Evolutionary conservation across 225 moss, liverwort and hornwort genomes (phyloP), one percentile per base, ranked within the genome.

Genomic region (Polytrichum formosum): DNA sequence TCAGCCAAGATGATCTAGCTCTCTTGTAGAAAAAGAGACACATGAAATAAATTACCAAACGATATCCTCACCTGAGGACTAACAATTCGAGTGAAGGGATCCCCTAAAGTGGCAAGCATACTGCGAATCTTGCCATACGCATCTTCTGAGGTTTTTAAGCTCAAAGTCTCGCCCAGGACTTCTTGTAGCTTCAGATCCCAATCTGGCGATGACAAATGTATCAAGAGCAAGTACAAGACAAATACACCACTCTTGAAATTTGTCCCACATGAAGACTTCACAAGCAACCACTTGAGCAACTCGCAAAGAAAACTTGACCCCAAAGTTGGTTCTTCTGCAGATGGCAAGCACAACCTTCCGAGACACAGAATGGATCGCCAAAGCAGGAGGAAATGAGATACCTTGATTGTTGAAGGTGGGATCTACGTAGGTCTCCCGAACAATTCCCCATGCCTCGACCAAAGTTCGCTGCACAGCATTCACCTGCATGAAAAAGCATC

Each of bases 371-470:
- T 13, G 46, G 46, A 46, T 13, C 46, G 46, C 13, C 46, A 46
- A 46, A 46, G 46, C 13, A 46, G 4, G 55, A 4, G 64, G 27
- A 53, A 54, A 58, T 21, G 8, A n/a, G 54, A 70, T 28, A 82
- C 88, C 94, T 87, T 98, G 97, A 63, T 94, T 80, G 53, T 98
- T 98, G 82, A 92, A 98, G 64, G 94, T 90, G 27, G 91, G 73
- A 88, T 98, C 97, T 53, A 98, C 97, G 69, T 91, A 98, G 2
- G 97, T 94, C 77, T 98, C 97, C 59, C 92, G 91, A 67, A 98
- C 84, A 65, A 98, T 88, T 67, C 88, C 91, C 97, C 97, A 98
- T 18, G 97, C 97, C 82, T 94, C 94, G 20, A 94, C 92, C 78
- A 98, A 74, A 64, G 97, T 94, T 63, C 85, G 80, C 71, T 98